Conservation (phyloP, 768 basidiomycete genomes). For the Phanerochaete carnosa region DNA sequence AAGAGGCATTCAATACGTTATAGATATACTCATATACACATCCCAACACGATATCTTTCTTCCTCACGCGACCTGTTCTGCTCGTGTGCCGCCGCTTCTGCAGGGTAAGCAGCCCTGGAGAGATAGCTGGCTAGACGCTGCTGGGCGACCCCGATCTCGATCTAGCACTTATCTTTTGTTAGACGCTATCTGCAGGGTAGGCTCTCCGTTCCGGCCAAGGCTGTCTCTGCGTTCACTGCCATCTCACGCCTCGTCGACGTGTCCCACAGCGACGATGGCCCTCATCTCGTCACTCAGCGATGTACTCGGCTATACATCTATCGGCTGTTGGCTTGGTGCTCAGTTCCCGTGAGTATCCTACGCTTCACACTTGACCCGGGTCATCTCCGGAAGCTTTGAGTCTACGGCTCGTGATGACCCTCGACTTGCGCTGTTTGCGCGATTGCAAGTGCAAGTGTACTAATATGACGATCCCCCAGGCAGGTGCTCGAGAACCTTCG, state of each 20-base stretch:
- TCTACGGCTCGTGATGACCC: conserved; percentile 2
- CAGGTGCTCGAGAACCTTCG: conserved; percentile 81
- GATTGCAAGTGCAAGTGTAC: conserved; percentile 3
- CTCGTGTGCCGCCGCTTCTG: neutral
- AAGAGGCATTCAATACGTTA: conserved; percentile 14
- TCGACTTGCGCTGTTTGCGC: conserved; percentile 10
- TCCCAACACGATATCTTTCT: neutral
- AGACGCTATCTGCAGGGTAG: neutral
- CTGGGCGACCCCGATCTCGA: neutral
- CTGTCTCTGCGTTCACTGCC: conserved; percentile 3
- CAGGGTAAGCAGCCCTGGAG: neutral
- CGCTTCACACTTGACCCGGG: conserved; percentile 11
- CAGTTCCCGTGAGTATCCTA: conserved; percentile 74
- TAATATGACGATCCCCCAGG: conserved; percentile 35
- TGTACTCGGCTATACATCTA: conserved; percentile 65
- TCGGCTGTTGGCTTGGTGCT: conserved; percentile 79
- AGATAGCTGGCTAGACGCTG: neutral
- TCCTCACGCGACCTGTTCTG: neutral
- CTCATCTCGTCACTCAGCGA: conserved; percentile 46
- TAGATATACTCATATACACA: neutral
- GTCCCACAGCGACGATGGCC: conserved; percentile 21
- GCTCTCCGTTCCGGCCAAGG: neutral
- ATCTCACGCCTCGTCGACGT: conserved; percentile 10
- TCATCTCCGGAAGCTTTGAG: conserved; percentile 5
- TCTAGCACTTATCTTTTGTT: neutral